Base-by-base conservation (phyloP, 2,329 filamentous ascomycete genomes). In the Venturiaceae sp. region DNA sequence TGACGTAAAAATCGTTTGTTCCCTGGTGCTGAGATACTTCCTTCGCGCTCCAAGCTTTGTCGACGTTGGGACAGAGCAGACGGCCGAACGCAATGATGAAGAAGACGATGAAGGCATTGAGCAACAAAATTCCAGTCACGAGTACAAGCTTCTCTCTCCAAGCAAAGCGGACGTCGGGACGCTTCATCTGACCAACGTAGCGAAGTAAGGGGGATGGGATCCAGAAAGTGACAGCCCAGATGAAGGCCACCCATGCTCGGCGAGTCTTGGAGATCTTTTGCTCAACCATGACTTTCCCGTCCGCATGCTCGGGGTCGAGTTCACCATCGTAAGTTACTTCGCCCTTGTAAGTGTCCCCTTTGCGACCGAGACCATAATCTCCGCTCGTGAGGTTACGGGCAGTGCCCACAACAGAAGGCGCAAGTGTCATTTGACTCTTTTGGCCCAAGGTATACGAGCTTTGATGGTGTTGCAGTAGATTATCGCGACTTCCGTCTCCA, bases 121-220 rank as follows among this genome's bases (percentile, higher is more conserved):
- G 74, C 13, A 99, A 66, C 32, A 88, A 69, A 64, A 99, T 97
- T 56, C 96, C 66, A 60, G 88, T 77, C 52, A 92, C 84, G 11
- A 99, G 77, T 0, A 94, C 87, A 11, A 99, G 55, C 74, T 99
- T 99, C 68, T 99, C 94, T 72, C 94, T 83, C 94, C 94, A 99
- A 0, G 94, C 94, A 83, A 96, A 88, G 28, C 94, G 88, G 8
- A 99, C 90, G 74, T 99, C 94, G 1, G 92, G 94, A 58, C 94
- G 86, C 75, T 95, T 95, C 94, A 99, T 99, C 23, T 92, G 88
- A 33, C 94, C 94, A 60, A 97, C 68, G 60, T 80, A 86, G n/a
- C 82, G 82, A 16, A 99, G 83, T 2, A 88, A 64, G 53, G 90
- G 88, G 0, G 92, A 97, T 0, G 94, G 94, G 64, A 96, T 94